Evolutionary conservation across 371 early-diverging fungal genomes (phyloP).

Genomic region (Globomyces sp.): DNA sequence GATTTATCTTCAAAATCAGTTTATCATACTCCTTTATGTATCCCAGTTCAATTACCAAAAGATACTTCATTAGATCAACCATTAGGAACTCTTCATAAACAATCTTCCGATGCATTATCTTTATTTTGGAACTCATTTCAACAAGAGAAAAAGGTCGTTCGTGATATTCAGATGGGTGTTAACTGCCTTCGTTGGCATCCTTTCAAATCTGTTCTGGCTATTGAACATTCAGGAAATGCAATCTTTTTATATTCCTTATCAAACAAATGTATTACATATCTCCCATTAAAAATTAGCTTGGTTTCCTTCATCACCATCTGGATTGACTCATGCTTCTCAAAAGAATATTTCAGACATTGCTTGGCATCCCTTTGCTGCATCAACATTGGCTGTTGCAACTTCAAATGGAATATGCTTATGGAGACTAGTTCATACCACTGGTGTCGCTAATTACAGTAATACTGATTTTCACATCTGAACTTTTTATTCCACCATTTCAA

Average conservation of each 20-base stretch:
- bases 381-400: slow-evolving; percentile 1
- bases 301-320: background rate
- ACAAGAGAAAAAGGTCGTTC: too few species aligned
- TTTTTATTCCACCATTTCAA: too few species aligned
- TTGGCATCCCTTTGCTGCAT: background rate
- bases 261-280: background rate
- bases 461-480: too few species aligned
- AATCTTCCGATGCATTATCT: too few species aligned
- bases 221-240: background rate
- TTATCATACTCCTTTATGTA: too few species aligned
- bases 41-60: too few species aligned
- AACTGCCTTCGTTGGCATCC: slow-evolving; percentile 4
- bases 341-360: background rate
- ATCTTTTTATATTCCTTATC: slow-evolving; percentile 8
- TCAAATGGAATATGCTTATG: slow-evolving; percentile 2
- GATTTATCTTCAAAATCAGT: too few species aligned
- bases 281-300: background rate
- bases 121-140: too few species aligned
- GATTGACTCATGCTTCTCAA: slow-evolving; percentile 1
- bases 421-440: background rate
- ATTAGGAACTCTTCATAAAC: too few species aligned
- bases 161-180: background rate
- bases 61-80: too few species aligned
- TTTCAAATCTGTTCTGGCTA: background rate
- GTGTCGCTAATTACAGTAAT: too few species aligned